phyloP scores from a whole-genome alignment of 2,329 filamentous ascomycete genomes.

The Ophiognomonia clavigignenti-juglandacearum region DNA sequence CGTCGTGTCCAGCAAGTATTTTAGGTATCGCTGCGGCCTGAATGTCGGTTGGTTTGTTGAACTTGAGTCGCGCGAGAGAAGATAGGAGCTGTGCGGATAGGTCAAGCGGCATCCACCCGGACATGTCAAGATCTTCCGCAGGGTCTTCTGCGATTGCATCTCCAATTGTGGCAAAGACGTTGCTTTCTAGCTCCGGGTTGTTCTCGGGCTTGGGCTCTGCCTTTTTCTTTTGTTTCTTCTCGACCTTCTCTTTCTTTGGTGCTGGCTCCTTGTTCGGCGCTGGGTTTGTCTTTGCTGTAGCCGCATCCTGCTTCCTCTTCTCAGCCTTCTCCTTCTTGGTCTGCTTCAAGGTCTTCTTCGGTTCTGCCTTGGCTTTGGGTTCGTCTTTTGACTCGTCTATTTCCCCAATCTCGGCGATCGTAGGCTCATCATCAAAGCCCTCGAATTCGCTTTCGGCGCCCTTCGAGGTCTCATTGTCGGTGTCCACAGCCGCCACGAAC shows the following conservation, averaged over 20 bases:
- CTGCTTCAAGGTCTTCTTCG: slow-evolving; percentile 22
- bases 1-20: slow-evolving; percentile 77
- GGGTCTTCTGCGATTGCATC: slow-evolving; percentile 41
- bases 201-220: slow-evolving; percentile 27
- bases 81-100: slow-evolving; percentile 69
- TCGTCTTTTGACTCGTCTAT: slow-evolving; percentile 11
- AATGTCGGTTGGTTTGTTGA: slow-evolving; percentile 75
- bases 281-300: slow-evolving; percentile 2
- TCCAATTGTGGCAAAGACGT: slow-evolving; percentile 53
- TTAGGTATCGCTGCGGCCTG: slow-evolving; percentile 76
- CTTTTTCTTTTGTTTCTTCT: slow-evolving; percentile 29
- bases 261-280: not conserved
- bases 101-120: slow-evolving; percentile 70
- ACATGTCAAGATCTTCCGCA: slow-evolving; percentile 63
- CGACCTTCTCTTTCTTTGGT: slow-evolving; percentile 20
- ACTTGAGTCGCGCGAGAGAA: slow-evolving; percentile 74
- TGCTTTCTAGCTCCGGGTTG: slow-evolving; percentile 37
- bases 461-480: slow-evolving; percentile 18
- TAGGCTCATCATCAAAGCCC: slow-evolving; percentile 26
- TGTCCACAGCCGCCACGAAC: slow-evolving; percentile 38
- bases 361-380: slow-evolving; percentile 4
- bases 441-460: slow-evolving; percentile 24
- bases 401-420: slow-evolving; percentile 8
- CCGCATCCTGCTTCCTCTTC: slow-evolving; percentile 23
- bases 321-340: slow-evolving; percentile 25